Base-by-base conservation (phyloP, 1,284 basidiomycete genomes). In the Baeospora myosura region DNA sequence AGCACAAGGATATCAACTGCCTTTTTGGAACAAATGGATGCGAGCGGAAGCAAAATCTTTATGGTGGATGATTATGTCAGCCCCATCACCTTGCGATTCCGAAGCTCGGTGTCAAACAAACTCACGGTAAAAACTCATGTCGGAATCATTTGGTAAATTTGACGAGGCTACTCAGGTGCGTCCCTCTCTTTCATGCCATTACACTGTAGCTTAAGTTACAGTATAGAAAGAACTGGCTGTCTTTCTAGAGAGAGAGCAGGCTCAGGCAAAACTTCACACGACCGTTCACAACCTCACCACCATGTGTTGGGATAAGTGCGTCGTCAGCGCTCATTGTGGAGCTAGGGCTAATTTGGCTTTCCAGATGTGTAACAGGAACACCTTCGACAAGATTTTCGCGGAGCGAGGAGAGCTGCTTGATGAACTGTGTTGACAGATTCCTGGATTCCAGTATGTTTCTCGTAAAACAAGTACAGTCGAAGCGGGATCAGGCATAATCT, bases 351-450 rank as follows among this genome's bases (percentile, higher is more conserved):
- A 54, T 44, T 21, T 40, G 26, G 39, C 48, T 52, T 47, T 42
- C 45, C 52, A 94, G 91, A 57, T 96, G 93, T 62, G 74, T 97
- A 50, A 88, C 88, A 4, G 78, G 88, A 30, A 78, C 79, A 22
- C 88, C 91, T 18, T 82, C 82, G n/a, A 82, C 81, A 24, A 75
- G 81, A 42, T 96, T 98, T 65, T 87, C 88, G 25, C 72, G 86
- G 45, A 72, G 77, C 34, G 94, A 98, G 65, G 81, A 87, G 53
- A 72, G 71, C 41, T 98, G 94, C 60, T 73, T 98, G 35, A 71
- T 76, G 46, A 95, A 95, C 66, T 97, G 92, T 57, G 93, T 96
- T 35, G 90, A 92, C 51, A 76, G 94, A 44, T 98, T 97, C 71
- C 71, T 97, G 52, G 94, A 98, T 65, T 83, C 88, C n/a, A 90